phyloP scores from a whole-genome alignment of 306 rosid species.

The Rosa chinensis region DNA sequence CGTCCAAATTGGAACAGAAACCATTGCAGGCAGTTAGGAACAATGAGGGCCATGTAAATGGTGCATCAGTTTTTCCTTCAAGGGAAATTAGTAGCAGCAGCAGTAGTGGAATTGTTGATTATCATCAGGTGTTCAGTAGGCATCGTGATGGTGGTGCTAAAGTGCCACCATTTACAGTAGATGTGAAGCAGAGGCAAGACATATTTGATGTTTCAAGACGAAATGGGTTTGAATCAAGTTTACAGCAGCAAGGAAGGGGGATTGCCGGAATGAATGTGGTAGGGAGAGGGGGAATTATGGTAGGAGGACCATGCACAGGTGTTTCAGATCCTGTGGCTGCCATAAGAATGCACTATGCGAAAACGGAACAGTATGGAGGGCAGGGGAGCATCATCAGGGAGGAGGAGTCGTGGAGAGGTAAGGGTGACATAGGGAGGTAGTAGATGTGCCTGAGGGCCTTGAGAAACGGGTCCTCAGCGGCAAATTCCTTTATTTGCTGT shows the following conservation, averaged over 20 bases:
- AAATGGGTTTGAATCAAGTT: conserved; percentile 69
- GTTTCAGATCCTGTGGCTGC: conserved; percentile 95
- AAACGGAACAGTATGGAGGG: conserved; percentile 63
- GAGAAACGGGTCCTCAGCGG: conserved; percentile 34
- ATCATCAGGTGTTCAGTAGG: conserved; percentile 56
- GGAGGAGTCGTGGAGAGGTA: conserved; percentile 74
- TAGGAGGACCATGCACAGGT: conserved; percentile 67
- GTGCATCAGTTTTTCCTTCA: conserved; percentile 42
- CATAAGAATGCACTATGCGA: conserved; percentile 78
- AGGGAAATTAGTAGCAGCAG: conserved; percentile 53
- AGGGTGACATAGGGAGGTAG: conserved; percentile 76
- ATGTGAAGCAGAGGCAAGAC: conserved; percentile 61
- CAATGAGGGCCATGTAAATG: conserved; percentile 52
- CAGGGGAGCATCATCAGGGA: conserved; percentile 64
- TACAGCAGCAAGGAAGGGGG: conserved; percentile 78
- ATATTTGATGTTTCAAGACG: conserved; percentile 62
- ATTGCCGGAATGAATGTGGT: conserved; percentile 72
- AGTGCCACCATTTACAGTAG: conserved; percentile 69
- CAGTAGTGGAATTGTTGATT: conserved; percentile 58
- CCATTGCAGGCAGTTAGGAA: conserved; percentile 52
- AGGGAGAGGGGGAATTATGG: conserved; percentile 68
- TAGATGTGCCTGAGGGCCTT: conserved; percentile 36
- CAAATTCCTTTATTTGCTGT: conserved; percentile 53
- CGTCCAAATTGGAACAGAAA: conserved; percentile 57
- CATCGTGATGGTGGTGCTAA: conserved; percentile 54